These are phyloP conservation scores for Penicillium bialowiezense DNA, from an alignment of 495 filamentous ascomycete genomes.

Conservation along the genomic window DNA sequence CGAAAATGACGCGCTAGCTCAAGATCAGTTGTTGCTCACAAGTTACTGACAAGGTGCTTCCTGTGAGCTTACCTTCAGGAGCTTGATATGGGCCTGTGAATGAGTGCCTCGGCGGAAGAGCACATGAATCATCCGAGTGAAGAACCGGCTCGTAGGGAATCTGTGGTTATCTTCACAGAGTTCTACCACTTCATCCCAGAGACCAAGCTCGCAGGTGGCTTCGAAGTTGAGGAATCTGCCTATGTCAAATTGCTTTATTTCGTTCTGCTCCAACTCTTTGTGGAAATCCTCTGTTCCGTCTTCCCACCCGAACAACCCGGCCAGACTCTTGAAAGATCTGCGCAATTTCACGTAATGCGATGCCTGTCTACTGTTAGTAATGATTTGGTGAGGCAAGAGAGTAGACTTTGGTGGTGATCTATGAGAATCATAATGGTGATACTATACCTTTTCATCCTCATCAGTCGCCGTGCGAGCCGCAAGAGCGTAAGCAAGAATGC, in stretches of 20 bases:
- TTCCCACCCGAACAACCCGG: background rate
- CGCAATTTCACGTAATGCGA: background rate
- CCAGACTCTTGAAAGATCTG: background rate
- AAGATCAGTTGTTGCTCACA: no score
- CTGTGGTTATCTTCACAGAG: background rate
- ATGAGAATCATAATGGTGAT: no score
- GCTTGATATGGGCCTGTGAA: background rate
- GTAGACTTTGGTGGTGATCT: no score
- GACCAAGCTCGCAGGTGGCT: background rate
- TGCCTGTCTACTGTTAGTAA: background rate
- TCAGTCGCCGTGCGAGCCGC: background rate
- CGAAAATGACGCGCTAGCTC: no score
- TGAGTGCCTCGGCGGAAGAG: background rate
- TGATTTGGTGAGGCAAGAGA: no score
- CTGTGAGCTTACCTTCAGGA: background rate
- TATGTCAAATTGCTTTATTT: background rate
- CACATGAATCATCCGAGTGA: background rate
- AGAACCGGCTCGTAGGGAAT: background rate
- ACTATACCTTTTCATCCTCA: background rate
- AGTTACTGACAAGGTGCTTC: no score
- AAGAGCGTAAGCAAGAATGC: background rate
- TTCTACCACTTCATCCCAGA: background rate
- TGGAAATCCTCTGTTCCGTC: background rate
- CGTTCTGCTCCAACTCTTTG: background rate
- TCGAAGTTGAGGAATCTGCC: conserved; percentile 1